Conservation (phyloP, 2,329 filamentous ascomycete genomes). For the Penicillium sp. region DNA sequence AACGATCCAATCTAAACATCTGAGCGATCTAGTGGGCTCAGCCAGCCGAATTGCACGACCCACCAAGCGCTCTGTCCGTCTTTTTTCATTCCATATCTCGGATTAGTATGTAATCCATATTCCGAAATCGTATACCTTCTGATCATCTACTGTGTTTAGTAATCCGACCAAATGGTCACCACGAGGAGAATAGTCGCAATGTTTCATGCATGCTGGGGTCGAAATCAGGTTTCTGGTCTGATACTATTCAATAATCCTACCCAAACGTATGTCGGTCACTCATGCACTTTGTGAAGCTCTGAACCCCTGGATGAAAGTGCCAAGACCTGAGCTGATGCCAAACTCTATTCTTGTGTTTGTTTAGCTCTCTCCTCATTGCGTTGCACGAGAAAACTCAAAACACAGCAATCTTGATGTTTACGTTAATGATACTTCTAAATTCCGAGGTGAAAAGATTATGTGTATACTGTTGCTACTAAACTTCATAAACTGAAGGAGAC, state of each 20-base stretch:
- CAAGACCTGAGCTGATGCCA: neutral
- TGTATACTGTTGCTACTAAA: neutral
- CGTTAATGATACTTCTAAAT: neutral
- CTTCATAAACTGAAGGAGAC: neutral
- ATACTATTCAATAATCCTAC: conserved; percentile 11
- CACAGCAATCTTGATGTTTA: no score
- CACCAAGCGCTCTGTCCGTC: neutral
- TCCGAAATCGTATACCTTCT: neutral
- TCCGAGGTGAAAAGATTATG: no score
- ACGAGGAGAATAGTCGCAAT: conserved; percentile 3
- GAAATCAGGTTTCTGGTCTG: neutral
- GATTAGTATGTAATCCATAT: neutral
- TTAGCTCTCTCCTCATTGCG: neutral
- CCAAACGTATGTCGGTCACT: conserved; percentile 10
- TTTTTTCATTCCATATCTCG: neutral
- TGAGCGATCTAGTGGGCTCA: no score
- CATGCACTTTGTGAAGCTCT: conserved; percentile 10
- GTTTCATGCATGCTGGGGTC: conserved; percentile 15
- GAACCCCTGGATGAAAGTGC: neutral
- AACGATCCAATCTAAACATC: neutral
- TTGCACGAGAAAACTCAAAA: neutral
- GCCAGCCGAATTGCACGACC: neutral
- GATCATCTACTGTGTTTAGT: neutral
- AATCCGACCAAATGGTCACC: conserved; percentile 3
- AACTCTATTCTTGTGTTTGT: neutral